Evolutionary conservation across 176 grass and related monocot species (phyloP), one percentile per base, ranked within the genome.

Genomic region (Oryza brachyantha): DNA sequence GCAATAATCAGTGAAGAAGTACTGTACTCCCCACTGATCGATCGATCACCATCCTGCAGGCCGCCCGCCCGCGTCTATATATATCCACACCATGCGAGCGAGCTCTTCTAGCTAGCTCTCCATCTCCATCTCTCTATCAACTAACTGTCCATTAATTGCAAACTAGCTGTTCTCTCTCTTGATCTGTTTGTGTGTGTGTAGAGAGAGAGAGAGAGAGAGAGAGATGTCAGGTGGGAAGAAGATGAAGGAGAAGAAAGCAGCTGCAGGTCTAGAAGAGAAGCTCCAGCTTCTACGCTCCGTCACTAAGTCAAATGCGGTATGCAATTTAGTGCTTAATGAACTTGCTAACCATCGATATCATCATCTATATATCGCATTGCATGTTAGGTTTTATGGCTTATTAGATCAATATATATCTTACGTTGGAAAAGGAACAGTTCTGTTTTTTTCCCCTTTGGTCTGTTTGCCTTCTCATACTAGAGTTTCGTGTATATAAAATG

Each of bases 231-330:
- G 52, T 38, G 37, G 50, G 50, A 55, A 70, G 22, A 75, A 85
- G 38, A n/a, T n/a, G 52, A 57, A 70, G n/a, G 70, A 85, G 39
- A 63, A 70, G 50, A 85, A 91, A 81, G 88, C 83, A 69, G 75
- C 68, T 58, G 64, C 62, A 24, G 69, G 26, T 34, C 58, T 92
- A 27, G 78, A 92, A 83, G 90, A 86, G 74, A 92, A 89, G 34
- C 79, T 92, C 38, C 79, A 86, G 86, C 86, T 89, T 45, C 83
- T 92, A 40, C 83, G 86, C 29, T 80, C 90, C 26, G 83, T 73
- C 43, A 92, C 90, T 17, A 83, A 89, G 13, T 92, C 86, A 13
- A 70, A 72, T 67, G 83, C 83, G 69, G 90, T 92, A 89, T 71
- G 7, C 25, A 26, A n/a, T n/a, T n/a, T n/a, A n/a, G n/a, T n/a